Evolutionary conservation across 495 filamentous ascomycete species (phyloP), one percentile per base, ranked within the genome.

Genomic region (Tuber calosporum): DNA sequence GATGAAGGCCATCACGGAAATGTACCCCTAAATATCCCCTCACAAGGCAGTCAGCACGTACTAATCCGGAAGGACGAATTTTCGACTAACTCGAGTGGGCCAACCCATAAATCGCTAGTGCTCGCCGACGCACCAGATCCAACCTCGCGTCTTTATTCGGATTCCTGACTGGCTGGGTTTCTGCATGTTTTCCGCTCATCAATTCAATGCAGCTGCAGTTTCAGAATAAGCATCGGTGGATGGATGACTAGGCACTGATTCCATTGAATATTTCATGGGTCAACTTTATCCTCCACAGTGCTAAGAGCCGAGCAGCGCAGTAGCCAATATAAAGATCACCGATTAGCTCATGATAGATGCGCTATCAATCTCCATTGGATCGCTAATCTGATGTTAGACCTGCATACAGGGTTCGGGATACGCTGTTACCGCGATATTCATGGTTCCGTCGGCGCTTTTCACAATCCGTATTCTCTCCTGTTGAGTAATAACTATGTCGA

Each of bases 131-230:
- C 53, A 62, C 53, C 2, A 58, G 22, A 58, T 62, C 26, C 26
- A 34, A 62, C 53, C 53, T 34, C 13, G 8, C n/a, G n/a, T 9
- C 48, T 26, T 58, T 20, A n/a, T 19, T 48, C 2, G 43, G 43
- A 53, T 26, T n/a, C 11, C 53, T 62, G 53, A 62, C 19, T 62
- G 30, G 53, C 53, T 2, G 53, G 0, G 26, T 34, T 34, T 34
- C 53, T 62, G 53, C 53, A 62, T 6, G 53, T 30, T 62, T 62
- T 62, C 53, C 53, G 53, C 53, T 62, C 53, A 62, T 62, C 53
- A 13, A 62, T 62, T 62, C 53, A 26, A 34, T 19, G 26, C 53
- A 62, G 53, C 53, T 34, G 26, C 17, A 13, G 53, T 62, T 34
- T 62, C 53, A 62, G 53, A 15, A 62, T 17, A 62, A 34, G 7